Evolutionary conservation across 2,329 filamentous ascomycete genomes (phyloP).

Genomic region (Cytospora leucostoma): DNA sequence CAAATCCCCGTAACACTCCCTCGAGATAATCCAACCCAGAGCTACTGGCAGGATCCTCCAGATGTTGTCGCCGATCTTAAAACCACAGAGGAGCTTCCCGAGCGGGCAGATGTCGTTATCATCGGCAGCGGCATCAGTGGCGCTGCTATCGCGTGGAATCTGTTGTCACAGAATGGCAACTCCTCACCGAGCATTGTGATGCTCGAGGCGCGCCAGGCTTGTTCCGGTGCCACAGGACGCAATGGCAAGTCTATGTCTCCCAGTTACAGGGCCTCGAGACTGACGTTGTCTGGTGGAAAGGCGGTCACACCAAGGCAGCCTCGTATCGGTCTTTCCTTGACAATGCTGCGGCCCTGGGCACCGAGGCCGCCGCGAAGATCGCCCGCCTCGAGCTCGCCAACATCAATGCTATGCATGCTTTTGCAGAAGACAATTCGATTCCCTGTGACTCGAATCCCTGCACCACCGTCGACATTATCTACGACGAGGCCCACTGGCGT

Average conservation of each 20-base stretch:
- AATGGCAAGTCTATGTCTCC: constrained; percentile 41
- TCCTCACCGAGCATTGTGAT: constrained; percentile 52
- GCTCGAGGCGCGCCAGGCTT: constrained; percentile 66
- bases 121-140: constrained; percentile 67
- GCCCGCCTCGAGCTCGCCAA: constrained; percentile 54
- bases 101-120: constrained; percentile 59
- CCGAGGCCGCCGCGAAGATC: constrained; percentile 51
- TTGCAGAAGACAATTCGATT: constrained; percentile 51
- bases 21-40: constrained; percentile 51
- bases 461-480: constrained; percentile 60
- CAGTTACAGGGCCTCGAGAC: background rate
- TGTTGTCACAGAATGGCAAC: constrained; percentile 44
- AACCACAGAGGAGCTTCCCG: constrained; percentile 53
- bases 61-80: constrained; percentile 52
- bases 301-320: constrained; percentile 47
- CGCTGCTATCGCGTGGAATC: constrained; percentile 57
- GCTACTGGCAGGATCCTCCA: constrained; percentile 63
- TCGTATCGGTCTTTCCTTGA: constrained; percentile 52
- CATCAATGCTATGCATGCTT: constrained; percentile 56
- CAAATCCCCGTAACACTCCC: constrained; percentile 49
- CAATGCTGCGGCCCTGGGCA: constrained; percentile 48
- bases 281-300: constrained; percentile 29
- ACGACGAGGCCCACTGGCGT: constrained; percentile 48
- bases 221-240: constrained; percentile 66
- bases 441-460: constrained; percentile 52